Percentiles rank a stretch among this genome's conserved stretches.
Conservation (phyloP, 805 yeast species). For the Henningerozyma blattae region DNA sequence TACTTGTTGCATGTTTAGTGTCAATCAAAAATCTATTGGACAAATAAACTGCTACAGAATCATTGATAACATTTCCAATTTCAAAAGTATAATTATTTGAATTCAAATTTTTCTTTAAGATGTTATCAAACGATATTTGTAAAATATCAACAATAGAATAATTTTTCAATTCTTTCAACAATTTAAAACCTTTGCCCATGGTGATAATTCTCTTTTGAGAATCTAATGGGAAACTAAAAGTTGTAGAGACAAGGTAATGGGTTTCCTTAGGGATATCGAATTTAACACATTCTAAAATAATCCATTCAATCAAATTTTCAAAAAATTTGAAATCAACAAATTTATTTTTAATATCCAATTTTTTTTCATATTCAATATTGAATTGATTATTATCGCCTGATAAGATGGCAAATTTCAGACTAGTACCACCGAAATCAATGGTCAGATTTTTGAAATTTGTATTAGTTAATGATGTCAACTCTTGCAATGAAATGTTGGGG, state of each 20-base stretch:
- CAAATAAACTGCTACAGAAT: constrained; percentile 52
- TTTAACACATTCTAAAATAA: constrained; percentile 4
- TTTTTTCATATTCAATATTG: constrained; percentile 6
- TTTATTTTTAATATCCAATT: constrained; percentile 5
- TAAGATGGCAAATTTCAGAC: constrained; percentile 15
- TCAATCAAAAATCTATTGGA: constrained; percentile 29
- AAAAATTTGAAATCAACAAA: constrained; percentile 13
- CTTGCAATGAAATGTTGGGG: neutral
- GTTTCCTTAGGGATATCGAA: neutral
- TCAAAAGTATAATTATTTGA: constrained; percentile 18
- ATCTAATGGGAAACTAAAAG: constrained; percentile 24
- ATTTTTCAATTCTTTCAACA: constrained; percentile 31
- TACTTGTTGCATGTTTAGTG: neutral
- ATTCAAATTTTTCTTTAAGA: neutral
- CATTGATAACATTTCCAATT: constrained; percentile 43
- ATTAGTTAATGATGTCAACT: neutral
- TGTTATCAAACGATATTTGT: constrained; percentile 21
- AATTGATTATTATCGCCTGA: constrained; percentile 5
- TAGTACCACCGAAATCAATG: constrained; percentile 22
- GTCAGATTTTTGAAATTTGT: constrained; percentile 5
- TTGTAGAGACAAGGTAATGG: constrained; percentile 22
- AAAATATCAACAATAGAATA: constrained; percentile 32
- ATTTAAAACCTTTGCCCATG: constrained; percentile 51
- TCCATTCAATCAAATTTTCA: constrained; percentile 8
- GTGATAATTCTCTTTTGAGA: constrained; percentile 26